phyloP scores from a whole-genome alignment of 2,329 filamentous ascomycete genomes.

The Mariannaea elegans region DNA sequence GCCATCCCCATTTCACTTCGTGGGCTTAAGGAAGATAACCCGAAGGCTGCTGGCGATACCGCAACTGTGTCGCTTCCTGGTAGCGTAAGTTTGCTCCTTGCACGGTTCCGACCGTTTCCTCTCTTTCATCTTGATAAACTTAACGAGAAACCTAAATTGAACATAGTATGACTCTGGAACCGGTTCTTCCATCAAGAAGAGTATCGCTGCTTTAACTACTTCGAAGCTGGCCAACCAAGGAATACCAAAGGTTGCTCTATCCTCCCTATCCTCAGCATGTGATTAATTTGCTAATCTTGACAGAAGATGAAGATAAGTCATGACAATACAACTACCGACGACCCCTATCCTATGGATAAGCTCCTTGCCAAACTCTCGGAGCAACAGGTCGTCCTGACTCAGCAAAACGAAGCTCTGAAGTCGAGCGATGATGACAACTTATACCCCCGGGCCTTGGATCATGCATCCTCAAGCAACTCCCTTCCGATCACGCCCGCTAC shows the following conservation, averaged over 20 bases:
- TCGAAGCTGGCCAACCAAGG: slow-evolving; percentile 66
- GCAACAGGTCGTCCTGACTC: slow-evolving; percentile 68
- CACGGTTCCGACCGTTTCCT: background rate
- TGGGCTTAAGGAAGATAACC: slow-evolving; percentile 33
- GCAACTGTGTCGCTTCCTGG: slow-evolving; percentile 21
- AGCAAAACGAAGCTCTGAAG: slow-evolving; percentile 66
- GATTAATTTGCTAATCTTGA: slow-evolving; percentile 38
- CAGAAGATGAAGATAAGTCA: slow-evolving; percentile 60
- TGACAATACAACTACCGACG: slow-evolving; percentile 48
- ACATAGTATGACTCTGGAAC: slow-evolving; percentile 33
- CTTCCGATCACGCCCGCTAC: slow-evolving; percentile 70
- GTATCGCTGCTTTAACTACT: slow-evolving; percentile 58
- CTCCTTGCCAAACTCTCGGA: slow-evolving; percentile 79
- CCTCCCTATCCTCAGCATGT: background rate
- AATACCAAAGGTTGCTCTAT: slow-evolving; percentile 58
- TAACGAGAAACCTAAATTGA: slow-evolving; percentile 7
- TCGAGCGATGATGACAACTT: slow-evolving; percentile 47
- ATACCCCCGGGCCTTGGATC: slow-evolving; percentile 52
- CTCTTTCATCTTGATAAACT: background rate
- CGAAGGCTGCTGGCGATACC: slow-evolving; percentile 22
- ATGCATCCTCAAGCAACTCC: slow-evolving; percentile 64
- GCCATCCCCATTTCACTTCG: slow-evolving; percentile 24
- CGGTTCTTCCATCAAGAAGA: slow-evolving; percentile 49
- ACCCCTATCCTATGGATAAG: slow-evolving; percentile 71
- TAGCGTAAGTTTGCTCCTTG: slow-evolving; percentile 28